Evolutionary conservation across 768 basidiomycete genomes (phyloP).

Genomic region (Inosperma sp.): DNA sequence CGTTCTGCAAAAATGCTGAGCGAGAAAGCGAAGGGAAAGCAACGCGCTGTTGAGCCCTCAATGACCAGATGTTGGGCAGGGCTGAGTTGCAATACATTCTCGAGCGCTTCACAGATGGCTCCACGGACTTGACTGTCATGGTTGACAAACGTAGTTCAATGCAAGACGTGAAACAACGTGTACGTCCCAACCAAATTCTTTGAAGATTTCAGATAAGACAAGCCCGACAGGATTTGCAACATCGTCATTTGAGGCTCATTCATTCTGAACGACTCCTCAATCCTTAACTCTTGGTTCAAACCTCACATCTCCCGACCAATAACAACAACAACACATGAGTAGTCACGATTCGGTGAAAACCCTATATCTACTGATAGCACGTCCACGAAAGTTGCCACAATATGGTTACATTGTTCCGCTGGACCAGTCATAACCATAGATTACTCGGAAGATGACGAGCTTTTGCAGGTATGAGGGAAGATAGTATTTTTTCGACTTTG

Average conservation of each 20-base stretch:
- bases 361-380: constrained; percentile 12
- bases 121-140: constrained; percentile 62
- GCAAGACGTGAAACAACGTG: constrained; percentile 71
- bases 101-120: constrained; percentile 86
- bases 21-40: constrained; percentile 84
- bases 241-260: constrained; percentile 77
- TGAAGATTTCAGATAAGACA: constrained; percentile 57
- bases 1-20: too few relatives aligned
- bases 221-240: constrained; percentile 56
- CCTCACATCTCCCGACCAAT: constrained; percentile 56
- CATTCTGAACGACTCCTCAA: constrained; percentile 80
- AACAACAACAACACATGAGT: constrained; percentile 47
- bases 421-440: constrained; percentile 66
- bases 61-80: constrained; percentile 17
- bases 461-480: background rate
- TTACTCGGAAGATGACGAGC: constrained; percentile 47
- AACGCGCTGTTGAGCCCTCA: constrained; percentile 51
- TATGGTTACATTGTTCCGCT: constrained; percentile 92
- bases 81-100: constrained; percentile 47
- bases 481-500: background rate
- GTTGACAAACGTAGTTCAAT: constrained; percentile 65
- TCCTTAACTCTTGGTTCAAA: constrained; percentile 67
- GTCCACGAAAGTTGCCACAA: constrained; percentile 31
- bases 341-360: constrained; percentile 21
- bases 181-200: constrained; percentile 33